phyloP scores from a whole-genome alignment of 495 filamentous ascomycete genomes.

The Podospora sp. region DNA sequence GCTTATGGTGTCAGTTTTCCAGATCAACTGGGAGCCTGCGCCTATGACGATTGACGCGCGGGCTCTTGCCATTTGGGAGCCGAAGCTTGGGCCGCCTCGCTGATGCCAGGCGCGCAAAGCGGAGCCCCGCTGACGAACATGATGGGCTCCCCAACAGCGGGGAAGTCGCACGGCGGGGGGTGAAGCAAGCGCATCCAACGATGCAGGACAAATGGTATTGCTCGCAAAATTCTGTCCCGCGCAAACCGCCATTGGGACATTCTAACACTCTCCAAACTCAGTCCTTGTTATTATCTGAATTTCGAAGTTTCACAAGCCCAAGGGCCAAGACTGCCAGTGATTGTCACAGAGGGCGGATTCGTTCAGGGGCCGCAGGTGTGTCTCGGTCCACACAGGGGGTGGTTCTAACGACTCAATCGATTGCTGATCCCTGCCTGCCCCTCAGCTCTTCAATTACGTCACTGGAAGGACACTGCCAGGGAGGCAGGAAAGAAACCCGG shows the following conservation, averaged over 20 bases:
- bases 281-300: too few species aligned
- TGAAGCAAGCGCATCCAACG: neutral
- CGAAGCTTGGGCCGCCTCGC: conserved; percentile 24
- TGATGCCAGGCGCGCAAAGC: neutral
- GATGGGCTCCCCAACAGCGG: neutral
- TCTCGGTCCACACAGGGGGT: neutral
- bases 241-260: neutral
- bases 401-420: neutral
- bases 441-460: conserved; percentile 13
- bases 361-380: too few species aligned
- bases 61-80: conserved; percentile 14
- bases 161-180: neutral
- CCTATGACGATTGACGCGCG: conserved; percentile 24
- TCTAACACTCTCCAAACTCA: too few species aligned
- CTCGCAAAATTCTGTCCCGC: neutral
- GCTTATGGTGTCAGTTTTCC: neutral
- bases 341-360: too few species aligned
- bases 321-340: too few species aligned
- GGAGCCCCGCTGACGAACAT: neutral
- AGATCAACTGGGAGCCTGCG: neutral
- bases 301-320: too few species aligned
- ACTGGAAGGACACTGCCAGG: neutral
- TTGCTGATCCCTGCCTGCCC: neutral
- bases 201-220: neutral
- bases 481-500: neutral